Evolutionary conservation across 2,329 filamentous ascomycete genomes (phyloP), one percentile per base, ranked within the genome.

Genomic region (Albophoma yamanashiensis): DNA sequence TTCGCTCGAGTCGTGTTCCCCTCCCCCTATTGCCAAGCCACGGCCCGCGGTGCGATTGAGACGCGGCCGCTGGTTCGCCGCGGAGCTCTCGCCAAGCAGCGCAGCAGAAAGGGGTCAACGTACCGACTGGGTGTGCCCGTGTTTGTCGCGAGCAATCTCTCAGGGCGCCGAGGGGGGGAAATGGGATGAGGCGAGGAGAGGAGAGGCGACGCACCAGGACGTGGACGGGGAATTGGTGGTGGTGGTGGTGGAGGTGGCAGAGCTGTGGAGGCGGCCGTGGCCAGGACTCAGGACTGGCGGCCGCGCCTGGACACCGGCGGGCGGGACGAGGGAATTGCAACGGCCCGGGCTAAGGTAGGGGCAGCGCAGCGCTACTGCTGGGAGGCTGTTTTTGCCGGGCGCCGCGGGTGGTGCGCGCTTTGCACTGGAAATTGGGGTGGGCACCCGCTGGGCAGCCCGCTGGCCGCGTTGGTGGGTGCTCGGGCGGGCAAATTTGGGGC

Each of bases 391-490:
- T 27, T 39, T 31, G 27, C 22, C 53, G 3, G 34, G 53, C 36
- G 22, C 15, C 42, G 55, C 25, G 55, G 34, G 58, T 62, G 62
- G 62, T 58, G 52, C 59, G 59, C 61, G 59, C 59, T 50, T 59
- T 55, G 56, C 61, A 31, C 61, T 63, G 62, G 62, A 63, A 63
- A 62, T 62, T 63, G 59, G 61, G 52, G 38, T 40, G 61, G 55
- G 39, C 31, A 36, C 50, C 50, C 9, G 17, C 50, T 25, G 43
- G 11, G 43, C 43, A 17, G 43, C 12, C 27, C 27, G 27, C 27
- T 5, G 27, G 3, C 27, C 3, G 27, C 20, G 42, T n/a, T 43
- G 22, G 40, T 22, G 40, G 40, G 40, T 25, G n/a, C 14, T 17
- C 17, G 22, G 14, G 45, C 15, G 45, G 22, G 45, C 45, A 17